phyloP scores from a whole-genome alignment of 2,329 filamentous ascomycete species.

The Aaosphaeria pasadenensis region DNA sequence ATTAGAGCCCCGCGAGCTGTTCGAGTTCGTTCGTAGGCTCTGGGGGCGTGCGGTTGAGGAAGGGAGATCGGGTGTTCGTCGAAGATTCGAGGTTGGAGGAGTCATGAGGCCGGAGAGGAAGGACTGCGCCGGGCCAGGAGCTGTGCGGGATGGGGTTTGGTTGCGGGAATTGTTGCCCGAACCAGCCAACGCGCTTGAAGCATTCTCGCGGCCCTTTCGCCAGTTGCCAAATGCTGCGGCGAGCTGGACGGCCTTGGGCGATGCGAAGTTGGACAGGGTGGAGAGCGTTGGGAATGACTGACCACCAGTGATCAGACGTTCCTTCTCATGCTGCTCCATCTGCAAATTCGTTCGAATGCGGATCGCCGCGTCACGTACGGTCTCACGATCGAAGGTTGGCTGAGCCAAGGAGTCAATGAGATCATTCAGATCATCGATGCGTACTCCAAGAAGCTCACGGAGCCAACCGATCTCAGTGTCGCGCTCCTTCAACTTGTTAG shows the following conservation, averaged over 20 bases:
- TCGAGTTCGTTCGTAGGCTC: conserved; percentile 23
- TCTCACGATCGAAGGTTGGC: conserved; percentile 72
- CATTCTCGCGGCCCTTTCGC: conserved; percentile 63
- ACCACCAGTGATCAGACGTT: conserved; percentile 71
- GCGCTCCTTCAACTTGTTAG: conserved; percentile 80
- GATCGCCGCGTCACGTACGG: conserved; percentile 86
- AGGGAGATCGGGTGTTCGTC: conserved; percentile 55
- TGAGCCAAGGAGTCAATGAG: conserved; percentile 77
- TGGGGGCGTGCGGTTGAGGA: conserved; percentile 27
- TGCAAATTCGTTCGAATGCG: conserved; percentile 90
- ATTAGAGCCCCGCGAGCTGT: conserved; percentile 24
- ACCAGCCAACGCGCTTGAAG: conserved; percentile 44
- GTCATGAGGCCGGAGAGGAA: conserved; percentile 82
- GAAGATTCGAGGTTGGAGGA: conserved; percentile 74
- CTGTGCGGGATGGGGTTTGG: conserved; percentile 36
- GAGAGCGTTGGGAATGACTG: conserved; percentile 70
- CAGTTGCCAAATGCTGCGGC: conserved; percentile 98
- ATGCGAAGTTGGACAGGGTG: conserved; percentile 71
- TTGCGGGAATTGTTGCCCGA: conserved; percentile 28
- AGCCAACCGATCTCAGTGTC: conserved; percentile 95
- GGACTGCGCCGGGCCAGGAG: conserved; percentile 51
- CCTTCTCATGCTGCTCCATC: conserved; percentile 96
- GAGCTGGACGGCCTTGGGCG: conserved; percentile 81
- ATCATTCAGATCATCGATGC: conserved; percentile 87
- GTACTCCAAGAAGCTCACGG: conserved; percentile 85